Conservation (phyloP, 2,329 filamentous ascomycete genomes). For the Fusarium sacchari region DNA sequence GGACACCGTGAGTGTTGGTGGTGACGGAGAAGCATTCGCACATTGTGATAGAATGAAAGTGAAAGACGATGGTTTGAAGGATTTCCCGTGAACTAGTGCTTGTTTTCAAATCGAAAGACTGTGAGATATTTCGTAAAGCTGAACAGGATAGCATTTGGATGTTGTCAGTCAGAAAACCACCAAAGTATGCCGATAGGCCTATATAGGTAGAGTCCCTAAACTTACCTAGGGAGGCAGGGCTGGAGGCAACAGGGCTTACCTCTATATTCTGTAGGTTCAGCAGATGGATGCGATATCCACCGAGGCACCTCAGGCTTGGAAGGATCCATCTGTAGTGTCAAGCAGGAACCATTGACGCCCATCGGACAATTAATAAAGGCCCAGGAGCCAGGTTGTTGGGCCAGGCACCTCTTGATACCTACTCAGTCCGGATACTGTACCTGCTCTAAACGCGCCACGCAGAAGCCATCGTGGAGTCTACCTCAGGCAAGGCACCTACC, state of each 20-base stretch:
- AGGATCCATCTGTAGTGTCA: neutral
- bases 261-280: neutral
- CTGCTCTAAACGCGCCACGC: slow-evolving; percentile 12
- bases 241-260: neutral
- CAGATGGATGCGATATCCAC: neutral
- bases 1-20: neutral
- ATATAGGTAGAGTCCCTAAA: neutral
- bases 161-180: neutral
- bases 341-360: neutral
- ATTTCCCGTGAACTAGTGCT: neutral
- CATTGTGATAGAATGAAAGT: slow-evolving; percentile 16
- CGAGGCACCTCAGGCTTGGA: neutral
- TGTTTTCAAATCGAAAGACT: neutral
- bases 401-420: neutral
- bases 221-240: too few relatives aligned
- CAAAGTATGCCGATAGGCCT: neutral
- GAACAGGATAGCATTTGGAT: neutral
- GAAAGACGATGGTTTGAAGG: neutral
- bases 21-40: slow-evolving; percentile 44
- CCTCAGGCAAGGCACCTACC: neutral
- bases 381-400: slow-evolving; percentile 23
- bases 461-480: slow-evolving; percentile 12
- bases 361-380: neutral
- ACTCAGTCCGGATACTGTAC: neutral
- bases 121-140: neutral